Base-by-base conservation (phyloP, 306 rosid species). In the Nissolia schottii region DNA sequence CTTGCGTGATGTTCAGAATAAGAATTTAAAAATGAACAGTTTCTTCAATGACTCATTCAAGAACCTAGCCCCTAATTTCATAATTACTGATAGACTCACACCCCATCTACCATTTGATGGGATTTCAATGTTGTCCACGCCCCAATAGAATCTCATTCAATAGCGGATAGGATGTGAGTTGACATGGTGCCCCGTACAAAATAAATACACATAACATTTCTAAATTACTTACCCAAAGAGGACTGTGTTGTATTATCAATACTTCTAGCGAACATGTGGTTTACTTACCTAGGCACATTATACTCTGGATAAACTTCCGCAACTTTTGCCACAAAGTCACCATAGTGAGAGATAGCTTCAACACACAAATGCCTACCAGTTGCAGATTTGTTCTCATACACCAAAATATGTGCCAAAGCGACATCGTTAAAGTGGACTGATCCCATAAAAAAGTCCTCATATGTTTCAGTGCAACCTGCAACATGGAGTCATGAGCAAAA, bases 361-460 rank as follows among this genome's bases (percentile, higher is more conserved):
- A 88, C 81, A 64, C 98, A 87, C 81, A 83, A 0, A 80, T 93
- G 98, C 76, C 98, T 87, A 56, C 98, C 96, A 27, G 87, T 46
- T 11, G 96, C 94, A 23, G 83, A 62, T 79, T 89, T 87, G 86
- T 89, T 91, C 75, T 93, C 96, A 54, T 87, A 93, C 53, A 87
- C 94, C 85, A 93, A 72, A 70, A 90, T 80, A 77, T 93, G 98
- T 34, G 97, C 96, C 29, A 86, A 76, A 40, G 97, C 98, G 27
- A 91, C 96, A 80, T 93, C 98, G 76, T 93, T 93, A 55, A 93
- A 93, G 77, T 93, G 97, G 28, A 88, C 94, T 14, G 74, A 56
- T 54, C 97, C 98, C 80, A 89, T 87, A 61, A 83, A 89, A 32
- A 81, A 76, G 78, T 85, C n/a, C 76, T 80, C 83, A 10, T 81